A percentile compares a stretch with the other conserved stretches of the same genome.
Conservation (phyloP, 176 grass and related monocot genomes). For the Leersia perrieri region DNA sequence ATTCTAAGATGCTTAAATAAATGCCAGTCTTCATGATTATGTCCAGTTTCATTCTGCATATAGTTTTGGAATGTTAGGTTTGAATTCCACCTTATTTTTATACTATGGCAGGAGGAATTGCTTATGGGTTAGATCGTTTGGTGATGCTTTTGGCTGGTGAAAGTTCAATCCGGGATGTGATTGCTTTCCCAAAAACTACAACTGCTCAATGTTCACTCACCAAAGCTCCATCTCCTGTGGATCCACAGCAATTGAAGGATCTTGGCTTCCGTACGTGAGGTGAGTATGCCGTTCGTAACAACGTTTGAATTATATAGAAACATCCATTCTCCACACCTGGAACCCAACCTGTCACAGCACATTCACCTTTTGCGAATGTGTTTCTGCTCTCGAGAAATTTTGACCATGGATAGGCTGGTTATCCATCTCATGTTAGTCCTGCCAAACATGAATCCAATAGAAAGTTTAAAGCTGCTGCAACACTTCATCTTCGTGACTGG, state of each 20-base stretch:
- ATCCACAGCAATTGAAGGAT: conserved; percentile 80
- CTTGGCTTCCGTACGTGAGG: conserved; percentile 41
- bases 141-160: conserved; percentile 94
- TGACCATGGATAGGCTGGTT: background rate
- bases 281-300: background rate
- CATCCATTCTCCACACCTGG: background rate
- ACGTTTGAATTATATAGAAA: background rate
- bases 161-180: conserved; percentile 83
- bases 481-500: background rate
- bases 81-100: background rate
- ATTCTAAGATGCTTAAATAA: conserved; percentile 1
- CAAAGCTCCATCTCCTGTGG: conserved; percentile 71
- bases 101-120: conserved; percentile 75
- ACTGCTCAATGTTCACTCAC: conserved; percentile 93
- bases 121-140: conserved; percentile 87
- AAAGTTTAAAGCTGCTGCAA: background rate
- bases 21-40: background rate
- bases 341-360: background rate
- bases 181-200: conserved; percentile 93
- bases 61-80: background rate
- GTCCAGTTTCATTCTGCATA: background rate
- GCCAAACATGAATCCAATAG: background rate
- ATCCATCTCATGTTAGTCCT: background rate
- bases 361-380: conserved; percentile 19
- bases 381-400: background rate